These are phyloP conservation scores for Backusella westeae DNA, from an alignment of 192 early-diverging fungal species.

Conservation along the genomic window DNA sequence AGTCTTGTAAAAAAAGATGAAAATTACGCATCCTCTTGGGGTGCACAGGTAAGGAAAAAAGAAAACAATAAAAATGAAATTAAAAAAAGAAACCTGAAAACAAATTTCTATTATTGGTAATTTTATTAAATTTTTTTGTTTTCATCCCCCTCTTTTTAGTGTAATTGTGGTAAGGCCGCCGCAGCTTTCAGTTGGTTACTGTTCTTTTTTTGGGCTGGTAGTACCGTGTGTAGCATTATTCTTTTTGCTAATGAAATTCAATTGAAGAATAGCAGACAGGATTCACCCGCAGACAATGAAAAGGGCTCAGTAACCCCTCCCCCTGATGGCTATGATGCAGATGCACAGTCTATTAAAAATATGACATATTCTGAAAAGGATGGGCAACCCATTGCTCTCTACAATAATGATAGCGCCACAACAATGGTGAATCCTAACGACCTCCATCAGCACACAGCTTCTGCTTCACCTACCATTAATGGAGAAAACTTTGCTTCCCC, in stretches of 20 bases:
- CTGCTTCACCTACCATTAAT: not conserved
- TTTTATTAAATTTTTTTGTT: not conserved
- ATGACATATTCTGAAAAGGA: not conserved
- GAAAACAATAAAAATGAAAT: not conserved
- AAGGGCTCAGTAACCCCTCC: not conserved
- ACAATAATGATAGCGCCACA: not conserved
- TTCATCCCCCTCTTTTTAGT: not conserved
- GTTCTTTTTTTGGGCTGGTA: constrained; percentile 6
- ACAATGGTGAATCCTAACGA: not conserved
- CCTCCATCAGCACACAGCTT: not conserved
- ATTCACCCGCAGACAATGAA: not conserved
- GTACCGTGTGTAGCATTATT: not conserved
- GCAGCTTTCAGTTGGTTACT: constrained; percentile 11
- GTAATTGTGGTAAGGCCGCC: constrained; percentile 9
- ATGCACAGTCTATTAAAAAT: not conserved
- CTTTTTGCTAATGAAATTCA: constrained; percentile 1
- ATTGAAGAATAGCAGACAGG: not conserved
- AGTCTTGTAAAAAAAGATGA: not conserved
- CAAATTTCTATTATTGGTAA: not conserved
- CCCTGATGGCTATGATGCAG: not conserved
- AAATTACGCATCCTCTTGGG: not conserved
- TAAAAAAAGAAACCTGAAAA: constrained; percentile 1
- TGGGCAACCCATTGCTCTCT: not conserved
- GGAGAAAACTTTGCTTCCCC: not conserved
- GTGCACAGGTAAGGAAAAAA: not conserved